Conservation (phyloP, 2,329 filamentous ascomycete species). For the Bipolaris bicolor region DNA sequence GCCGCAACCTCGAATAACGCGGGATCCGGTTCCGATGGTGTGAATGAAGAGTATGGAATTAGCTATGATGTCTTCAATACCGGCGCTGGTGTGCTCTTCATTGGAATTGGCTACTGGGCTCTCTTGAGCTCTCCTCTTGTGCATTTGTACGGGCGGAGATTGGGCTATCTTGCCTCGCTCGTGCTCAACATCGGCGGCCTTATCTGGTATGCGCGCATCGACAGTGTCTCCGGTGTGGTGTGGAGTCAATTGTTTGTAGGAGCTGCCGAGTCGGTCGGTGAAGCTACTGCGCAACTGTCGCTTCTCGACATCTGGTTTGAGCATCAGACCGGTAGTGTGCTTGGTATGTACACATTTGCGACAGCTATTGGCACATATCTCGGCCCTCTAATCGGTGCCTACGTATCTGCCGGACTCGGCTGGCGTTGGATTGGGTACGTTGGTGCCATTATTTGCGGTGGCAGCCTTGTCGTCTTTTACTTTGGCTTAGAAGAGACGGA, state of each 20-base stretch:
- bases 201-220: slow-evolving; percentile 3
- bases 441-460: neutral
- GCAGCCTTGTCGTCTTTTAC: neutral
- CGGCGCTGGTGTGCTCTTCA: neutral
- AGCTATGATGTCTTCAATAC: slow-evolving; percentile 1
- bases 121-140: slow-evolving; percentile 3
- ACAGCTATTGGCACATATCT: slow-evolving; percentile 2
- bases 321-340: slow-evolving; percentile 1
- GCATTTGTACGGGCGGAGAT: slow-evolving; percentile 1
- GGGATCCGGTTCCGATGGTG: neutral
- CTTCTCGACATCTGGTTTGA: slow-evolving; percentile 3
- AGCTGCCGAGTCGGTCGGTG: slow-evolving; percentile 2
- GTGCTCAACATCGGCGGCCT: slow-evolving; percentile 1
- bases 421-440: slow-evolving; percentile 1
- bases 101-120: slow-evolving; percentile 1
- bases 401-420: neutral
- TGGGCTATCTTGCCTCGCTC: slow-evolving; percentile 2
- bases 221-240: neutral
- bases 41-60: slow-evolving; percentile 2
- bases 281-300: slow-evolving; percentile 3
- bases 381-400: neutral
- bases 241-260: slow-evolving; percentile 1
- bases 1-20: slow-evolving; percentile 2
- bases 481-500: slow-evolving; percentile 1
- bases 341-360: slow-evolving; percentile 4